These are phyloP conservation scores for Apiotrichum akiyoshidainum DNA, from an alignment of 1,284 basidiomycete species.

Conservation along the genomic window DNA sequence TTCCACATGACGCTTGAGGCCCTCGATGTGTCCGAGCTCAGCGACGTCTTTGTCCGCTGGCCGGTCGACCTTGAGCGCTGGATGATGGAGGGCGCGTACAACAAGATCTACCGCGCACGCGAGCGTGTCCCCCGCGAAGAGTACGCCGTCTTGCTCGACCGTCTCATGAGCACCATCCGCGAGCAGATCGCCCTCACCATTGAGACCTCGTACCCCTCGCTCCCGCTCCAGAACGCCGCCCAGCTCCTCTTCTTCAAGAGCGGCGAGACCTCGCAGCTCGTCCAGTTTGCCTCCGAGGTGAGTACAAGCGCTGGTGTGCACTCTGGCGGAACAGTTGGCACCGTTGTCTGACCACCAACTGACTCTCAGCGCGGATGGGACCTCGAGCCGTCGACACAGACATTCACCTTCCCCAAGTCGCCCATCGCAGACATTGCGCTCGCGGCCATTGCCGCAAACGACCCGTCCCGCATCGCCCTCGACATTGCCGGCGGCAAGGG, in stretches of 20 bases:
- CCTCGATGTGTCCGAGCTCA: conserved; percentile 62
- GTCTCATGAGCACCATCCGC: conserved; percentile 48
- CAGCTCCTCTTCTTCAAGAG: conserved; percentile 49
- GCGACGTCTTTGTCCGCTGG: conserved; percentile 76
- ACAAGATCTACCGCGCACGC: conserved; percentile 94
- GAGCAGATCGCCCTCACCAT: conserved; percentile 51
- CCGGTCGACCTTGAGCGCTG: conserved; percentile 89
- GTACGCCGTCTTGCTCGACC: conserved; percentile 47
- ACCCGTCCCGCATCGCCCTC: conserved; percentile 22
- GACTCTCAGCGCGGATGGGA: conserved; percentile 43
- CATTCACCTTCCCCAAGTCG: conserved; percentile 32
- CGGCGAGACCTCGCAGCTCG: conserved; percentile 39
- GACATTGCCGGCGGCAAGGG: conserved; percentile 31
- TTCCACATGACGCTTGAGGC: conserved; percentile 99
- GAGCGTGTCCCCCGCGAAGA: conserved; percentile 61
- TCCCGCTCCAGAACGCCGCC: conserved; percentile 46
- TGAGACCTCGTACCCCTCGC: conserved; percentile 49
- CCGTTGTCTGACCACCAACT: too few species aligned
- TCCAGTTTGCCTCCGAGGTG: conserved; percentile 40
- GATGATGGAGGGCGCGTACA: conserved; percentile 98
- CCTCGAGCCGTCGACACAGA: conserved; percentile 43
- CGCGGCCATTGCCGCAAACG: conserved; percentile 21
- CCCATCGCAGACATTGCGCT: conserved; percentile 28
- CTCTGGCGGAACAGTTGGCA: too few species aligned
- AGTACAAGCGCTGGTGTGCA: conserved; percentile 2